Evolutionary conservation across 169 alveolate species (phyloP).

Genomic region (Plasmodium knowlesi): DNA sequence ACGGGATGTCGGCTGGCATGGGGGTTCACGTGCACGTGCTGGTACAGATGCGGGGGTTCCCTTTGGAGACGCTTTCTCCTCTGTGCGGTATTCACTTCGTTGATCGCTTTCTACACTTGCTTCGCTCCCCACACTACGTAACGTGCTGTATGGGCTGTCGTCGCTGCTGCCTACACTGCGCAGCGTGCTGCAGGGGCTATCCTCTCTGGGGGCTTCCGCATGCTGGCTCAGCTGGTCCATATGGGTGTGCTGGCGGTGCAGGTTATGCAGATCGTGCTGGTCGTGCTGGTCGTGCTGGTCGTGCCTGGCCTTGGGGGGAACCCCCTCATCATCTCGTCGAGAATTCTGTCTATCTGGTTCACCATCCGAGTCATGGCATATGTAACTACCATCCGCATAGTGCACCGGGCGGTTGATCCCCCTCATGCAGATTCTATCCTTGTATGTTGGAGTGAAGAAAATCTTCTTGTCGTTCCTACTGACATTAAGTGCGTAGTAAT

Average conservation of each 20-base stretch:
- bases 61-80: neutral
- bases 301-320: neutral
- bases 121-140: neutral
- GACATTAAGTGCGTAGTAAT: conserved; percentile 14
- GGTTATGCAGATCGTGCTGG: too few relatives aligned
- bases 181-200: neutral
- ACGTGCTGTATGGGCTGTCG: neutral
- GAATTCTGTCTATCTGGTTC: neutral
- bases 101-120: neutral
- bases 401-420: conserved; percentile 21
- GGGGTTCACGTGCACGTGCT: too few relatives aligned
- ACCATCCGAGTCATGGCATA: conserved; percentile 31
- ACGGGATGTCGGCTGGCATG: neutral
- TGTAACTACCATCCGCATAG: conserved; percentile 58
- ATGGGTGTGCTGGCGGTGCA: too few relatives aligned
- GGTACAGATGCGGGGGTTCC: neutral
- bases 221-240: neutral
- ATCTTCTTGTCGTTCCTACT: conserved; percentile 27
- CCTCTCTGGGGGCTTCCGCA: neutral
- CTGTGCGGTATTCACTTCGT: neutral
- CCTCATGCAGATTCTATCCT: conserved; percentile 22
- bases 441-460: conserved; percentile 42
- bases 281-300: neutral
- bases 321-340: neutral
- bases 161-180: neutral